Evolutionary conservation across 306 rosid genomes (phyloP).

Genomic region (Astragalus membranaceus): DNA sequence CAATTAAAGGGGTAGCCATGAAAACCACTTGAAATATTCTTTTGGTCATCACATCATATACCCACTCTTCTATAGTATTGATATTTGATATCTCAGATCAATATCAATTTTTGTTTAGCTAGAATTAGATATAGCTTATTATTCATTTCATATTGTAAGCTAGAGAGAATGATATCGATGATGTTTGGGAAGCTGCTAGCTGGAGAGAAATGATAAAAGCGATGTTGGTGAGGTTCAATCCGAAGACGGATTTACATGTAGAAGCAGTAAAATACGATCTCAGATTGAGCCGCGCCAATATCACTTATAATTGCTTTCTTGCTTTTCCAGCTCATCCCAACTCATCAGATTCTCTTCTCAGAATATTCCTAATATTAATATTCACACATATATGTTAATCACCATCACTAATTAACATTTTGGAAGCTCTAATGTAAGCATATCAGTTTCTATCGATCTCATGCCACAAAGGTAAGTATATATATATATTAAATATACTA

Average conservation of each 20-base stretch:
- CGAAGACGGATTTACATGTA: slow-evolving; percentile 77
- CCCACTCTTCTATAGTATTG: no score
- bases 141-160: neutral
- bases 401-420: neutral
- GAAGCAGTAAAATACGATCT: slow-evolving; percentile 69
- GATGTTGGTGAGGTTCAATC: slow-evolving; percentile 99
- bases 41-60: neutral
- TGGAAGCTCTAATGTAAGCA: slow-evolving; percentile 1
- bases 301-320: slow-evolving; percentile 47
- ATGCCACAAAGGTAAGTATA: slow-evolving; percentile 16
- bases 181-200: slow-evolving; percentile 36
- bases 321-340: slow-evolving; percentile 33
- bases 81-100: no score
- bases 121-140: neutral
- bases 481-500: neutral
- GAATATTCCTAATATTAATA: neutral
- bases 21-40: slow-evolving; percentile 33
- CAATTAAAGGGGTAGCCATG: slow-evolving; percentile 34
- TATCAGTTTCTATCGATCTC: neutral
- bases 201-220: slow-evolving; percentile 37
- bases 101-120: no score
- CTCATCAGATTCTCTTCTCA: slow-evolving; percentile 20
- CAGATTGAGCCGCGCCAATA: slow-evolving; percentile 99
- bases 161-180: neutral
- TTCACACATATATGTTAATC: neutral